These are phyloP conservation scores for Perkinsus olseni DNA, from an alignment of 169 alveolate genomes.

Conservation along the genomic window DNA sequence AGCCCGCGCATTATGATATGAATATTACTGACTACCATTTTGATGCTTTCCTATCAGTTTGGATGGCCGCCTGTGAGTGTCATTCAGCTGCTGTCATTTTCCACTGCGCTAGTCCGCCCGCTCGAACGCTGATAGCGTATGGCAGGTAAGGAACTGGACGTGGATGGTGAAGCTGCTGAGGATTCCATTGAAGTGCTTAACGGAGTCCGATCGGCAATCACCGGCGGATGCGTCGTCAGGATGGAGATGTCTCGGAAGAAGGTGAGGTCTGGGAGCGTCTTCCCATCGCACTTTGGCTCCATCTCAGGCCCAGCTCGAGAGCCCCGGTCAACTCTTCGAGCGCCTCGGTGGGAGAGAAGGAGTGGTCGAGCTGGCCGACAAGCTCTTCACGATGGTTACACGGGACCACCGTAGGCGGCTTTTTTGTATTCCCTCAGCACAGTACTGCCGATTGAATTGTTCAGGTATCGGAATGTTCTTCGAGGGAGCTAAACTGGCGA, in stretches of 20 bases:
- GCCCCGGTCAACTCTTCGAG: neutral
- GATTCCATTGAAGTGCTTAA: neutral
- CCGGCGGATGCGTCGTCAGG: neutral
- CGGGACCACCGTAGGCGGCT: neutral
- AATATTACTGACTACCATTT: neutral
- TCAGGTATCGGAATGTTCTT: neutral
- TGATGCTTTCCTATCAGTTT: neutral
- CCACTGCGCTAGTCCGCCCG: neutral
- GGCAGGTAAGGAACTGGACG: neutral
- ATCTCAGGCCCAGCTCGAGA: neutral
- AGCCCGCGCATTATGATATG: neutral
- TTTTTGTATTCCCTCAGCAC: neutral
- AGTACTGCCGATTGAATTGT: neutral
- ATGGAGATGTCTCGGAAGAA: neutral
- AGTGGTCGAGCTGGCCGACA: neutral
- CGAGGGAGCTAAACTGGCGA: neutral
- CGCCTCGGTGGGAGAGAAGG: neutral
- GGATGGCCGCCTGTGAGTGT: neutral
- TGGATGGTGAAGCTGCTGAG: neutral
- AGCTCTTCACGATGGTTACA: neutral
- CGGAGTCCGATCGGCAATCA: neutral
- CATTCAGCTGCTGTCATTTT: neutral
- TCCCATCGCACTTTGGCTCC: too few relatives aligned
- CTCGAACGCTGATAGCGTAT: neutral
- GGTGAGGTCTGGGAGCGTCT: neutral